Evolutionary conservation across 139 green algal species (phyloP), one percentile per base, ranked within the genome.

Genomic region (Klebsormidium nitens): DNA sequence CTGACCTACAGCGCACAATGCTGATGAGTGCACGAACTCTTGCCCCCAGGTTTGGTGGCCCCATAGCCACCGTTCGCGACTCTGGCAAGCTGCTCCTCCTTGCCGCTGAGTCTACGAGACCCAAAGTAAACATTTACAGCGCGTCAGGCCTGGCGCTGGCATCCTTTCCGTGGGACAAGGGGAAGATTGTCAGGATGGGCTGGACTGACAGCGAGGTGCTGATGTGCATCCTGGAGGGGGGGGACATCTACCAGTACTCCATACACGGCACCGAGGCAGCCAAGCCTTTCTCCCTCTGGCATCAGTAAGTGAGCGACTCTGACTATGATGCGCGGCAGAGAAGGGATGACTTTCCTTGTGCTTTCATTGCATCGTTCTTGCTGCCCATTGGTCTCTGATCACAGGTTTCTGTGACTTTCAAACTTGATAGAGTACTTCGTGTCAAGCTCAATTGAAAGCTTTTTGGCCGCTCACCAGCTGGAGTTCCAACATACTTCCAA

Each of bases 41-140:
- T n/a, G n/a, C n/a, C n/a, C n/a, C n/a, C n/a, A n/a, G 72, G 0
- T 91, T 82, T 72, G 91, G 87, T 4, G 91, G 91, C 3, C 91
- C 90, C 6, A 83, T 96, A 14, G 91, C 90, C 0, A 75, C 80
- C 17, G 72, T 92, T 6, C 77, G 90, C 0, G 91, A 97, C 73
- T 88, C 95, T 36, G 61, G 62, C 23, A 87, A 90, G 59, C 80
- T 93, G 19, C 77, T 95, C 38, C 65, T 90, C 5, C 65, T 93
- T 11, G 66, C 55, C 64, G 5, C 71, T 42, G 14, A 66, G 34
- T 23, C 67, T 50, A 26, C 60, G 23, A 60, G 75, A 47, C 86
- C 89, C 0, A 50, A 87, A 11, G 69, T 93, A 2, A 72, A 84
- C 5, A 86, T 91, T 0, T 95, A 87, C 75, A 88, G 66, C 3